Evolutionary conservation across 495 filamentous ascomycete genomes (phyloP).

Genomic region (Podospora comata): DNA sequence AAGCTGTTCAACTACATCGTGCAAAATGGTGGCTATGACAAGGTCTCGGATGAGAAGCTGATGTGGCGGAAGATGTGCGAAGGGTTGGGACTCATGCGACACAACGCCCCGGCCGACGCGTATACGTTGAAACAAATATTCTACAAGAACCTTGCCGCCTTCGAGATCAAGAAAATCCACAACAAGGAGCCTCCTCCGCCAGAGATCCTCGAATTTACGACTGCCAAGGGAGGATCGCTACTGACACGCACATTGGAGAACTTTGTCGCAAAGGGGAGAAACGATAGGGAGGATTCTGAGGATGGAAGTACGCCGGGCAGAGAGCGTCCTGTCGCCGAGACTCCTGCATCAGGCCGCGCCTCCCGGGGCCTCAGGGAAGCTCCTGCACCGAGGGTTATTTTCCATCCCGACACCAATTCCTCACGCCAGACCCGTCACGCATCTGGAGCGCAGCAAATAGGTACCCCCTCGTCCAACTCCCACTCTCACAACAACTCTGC

Average conservation of each 20-base stretch:
- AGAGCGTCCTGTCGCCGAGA: constrained; percentile 60
- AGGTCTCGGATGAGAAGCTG: constrained; percentile 72
- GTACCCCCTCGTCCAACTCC: constrained; percentile 26
- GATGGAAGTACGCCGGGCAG: constrained; percentile 59
- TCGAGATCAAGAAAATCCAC: constrained; percentile 70
- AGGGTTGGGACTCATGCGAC: constrained; percentile 57
- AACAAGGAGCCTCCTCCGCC: constrained; percentile 73
- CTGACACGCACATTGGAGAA: constrained; percentile 75
- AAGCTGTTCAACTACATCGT: constrained; percentile 68
- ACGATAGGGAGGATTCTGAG: constrained; percentile 52
- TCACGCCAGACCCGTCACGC: constrained; percentile 57
- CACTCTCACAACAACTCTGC: constrained; percentile 27
- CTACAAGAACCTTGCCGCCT: constrained; percentile 79
- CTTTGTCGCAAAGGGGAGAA: constrained; percentile 48
- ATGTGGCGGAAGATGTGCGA: constrained; percentile 71
- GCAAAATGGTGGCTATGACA: constrained; percentile 74
- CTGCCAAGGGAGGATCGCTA: constrained; percentile 71
- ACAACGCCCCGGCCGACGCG: constrained; percentile 66
- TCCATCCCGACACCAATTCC: constrained; percentile 68
- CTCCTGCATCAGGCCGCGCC: constrained; percentile 52
- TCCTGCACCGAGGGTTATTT: constrained; percentile 74
- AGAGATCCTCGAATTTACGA: constrained; percentile 73
- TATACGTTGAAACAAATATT: constrained; percentile 77
- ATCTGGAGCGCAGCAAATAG: constrained; percentile 42
- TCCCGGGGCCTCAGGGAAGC: constrained; percentile 72